phyloP scores from a whole-genome alignment of 2,329 filamentous ascomycete genomes.

The Aureobasidium sp. region DNA sequence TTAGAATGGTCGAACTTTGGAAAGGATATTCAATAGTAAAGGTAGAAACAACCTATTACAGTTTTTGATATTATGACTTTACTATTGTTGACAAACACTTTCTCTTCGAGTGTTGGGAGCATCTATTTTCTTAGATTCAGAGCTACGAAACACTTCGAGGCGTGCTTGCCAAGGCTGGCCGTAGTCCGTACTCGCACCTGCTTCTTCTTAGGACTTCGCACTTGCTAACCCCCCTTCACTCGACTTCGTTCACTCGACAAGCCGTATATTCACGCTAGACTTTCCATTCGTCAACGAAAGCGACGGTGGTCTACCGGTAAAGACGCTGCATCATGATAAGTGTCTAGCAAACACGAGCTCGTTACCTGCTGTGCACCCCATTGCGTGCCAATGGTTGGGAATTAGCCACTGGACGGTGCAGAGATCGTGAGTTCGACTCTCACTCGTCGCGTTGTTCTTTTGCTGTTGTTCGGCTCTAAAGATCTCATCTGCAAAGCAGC shows the following conservation, averaged over 20 bases:
- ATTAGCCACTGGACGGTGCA: neutral
- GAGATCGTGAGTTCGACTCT: constrained; percentile 1
- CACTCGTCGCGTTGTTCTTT: neutral
- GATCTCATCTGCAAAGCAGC: neutral
- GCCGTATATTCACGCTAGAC: neutral
- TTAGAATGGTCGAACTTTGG: no score
- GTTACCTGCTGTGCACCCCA: neutral
- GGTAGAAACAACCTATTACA: constrained; percentile 76
- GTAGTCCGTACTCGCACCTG: neutral
- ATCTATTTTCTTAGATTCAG: no score
- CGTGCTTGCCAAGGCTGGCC: neutral
- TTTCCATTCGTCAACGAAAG: neutral
- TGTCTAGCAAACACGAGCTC: constrained; percentile 1
- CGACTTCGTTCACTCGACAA: no score
- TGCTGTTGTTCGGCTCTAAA: neutral
- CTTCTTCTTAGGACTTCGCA: neutral
- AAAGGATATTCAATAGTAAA: no score
- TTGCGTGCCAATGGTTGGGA: neutral
- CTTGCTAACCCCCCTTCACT: neutral
- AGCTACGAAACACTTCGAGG: neutral
- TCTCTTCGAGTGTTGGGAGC: neutral
- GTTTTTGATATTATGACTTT: constrained; percentile 46
- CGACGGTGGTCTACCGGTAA: neutral
- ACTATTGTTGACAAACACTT: neutral
- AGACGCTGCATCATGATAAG: neutral